Evolutionary conservation across 805 yeast genomes (phyloP), one percentile per base, ranked within the genome.

Genomic region (Nakazawaea siamensis): DNA sequence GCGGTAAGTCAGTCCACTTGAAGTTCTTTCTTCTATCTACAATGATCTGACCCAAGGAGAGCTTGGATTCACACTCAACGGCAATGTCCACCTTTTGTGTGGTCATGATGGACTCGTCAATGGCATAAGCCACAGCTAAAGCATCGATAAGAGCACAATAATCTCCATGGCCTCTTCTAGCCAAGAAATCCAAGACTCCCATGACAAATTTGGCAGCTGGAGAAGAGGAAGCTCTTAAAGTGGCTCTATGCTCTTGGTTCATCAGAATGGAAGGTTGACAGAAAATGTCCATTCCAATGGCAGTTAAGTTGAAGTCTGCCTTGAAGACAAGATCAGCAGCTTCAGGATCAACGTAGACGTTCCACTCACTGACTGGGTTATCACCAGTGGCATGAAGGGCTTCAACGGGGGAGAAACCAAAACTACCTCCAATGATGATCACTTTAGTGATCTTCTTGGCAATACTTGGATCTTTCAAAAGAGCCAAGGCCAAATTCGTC

Each of bases 281-380:
- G 39, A 50, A 48, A 2, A 50, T 50, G 37, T 50, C 54, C 52
- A 50, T 45, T 8, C 54, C 51, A 25, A 50, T 47, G 14, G 52
- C 54, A 3, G 46, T 43, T 27, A 48, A 35, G 19, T 48, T 44
- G 44, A 47, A 50, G 4, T 43, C 40, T 20, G 35, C 25, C 16
- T 44, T 40, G 30, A 47, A 48, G 9, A 50, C 51, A 9, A 47
- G 29, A 12, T 50, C 43, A 1, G 52, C 54, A 3, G 54, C 51
- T 31, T 50, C 51, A 7, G 54, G 52, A 28, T 50, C 54, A 12
- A 50, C 51, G 26, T 46, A 48, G 18, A 48, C 39, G 36, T 50
- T 50, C 52, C 52, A 50, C 29, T 50, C 52, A 38, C 48, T 43
- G 5, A 48, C 50, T 2, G 52, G 54, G 32, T 50, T 50, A 33